Conservation (phyloP, 306 rosid species). For the Lotus japonicus region DNA sequence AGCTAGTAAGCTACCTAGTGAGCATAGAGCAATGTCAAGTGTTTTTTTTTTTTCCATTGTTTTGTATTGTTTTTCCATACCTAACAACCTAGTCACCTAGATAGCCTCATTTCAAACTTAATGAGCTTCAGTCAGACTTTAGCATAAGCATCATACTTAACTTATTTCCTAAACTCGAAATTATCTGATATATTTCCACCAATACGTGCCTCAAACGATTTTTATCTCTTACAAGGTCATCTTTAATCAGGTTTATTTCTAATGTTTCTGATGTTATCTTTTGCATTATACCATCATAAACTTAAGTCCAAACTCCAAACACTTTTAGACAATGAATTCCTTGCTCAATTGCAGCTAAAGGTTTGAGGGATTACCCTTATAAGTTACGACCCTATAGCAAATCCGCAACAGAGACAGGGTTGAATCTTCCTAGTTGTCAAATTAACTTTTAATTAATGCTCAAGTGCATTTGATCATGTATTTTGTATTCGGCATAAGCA, state of each 20-base stretch:
- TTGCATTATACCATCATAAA: neutral
- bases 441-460: neutral
- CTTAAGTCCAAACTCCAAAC: neutral
- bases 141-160: no score
- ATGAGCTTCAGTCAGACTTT: no score
- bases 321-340: neutral
- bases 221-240: neutral
- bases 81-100: no score
- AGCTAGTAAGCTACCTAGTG: no score
- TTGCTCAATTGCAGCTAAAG: slow-evolving; percentile 7
- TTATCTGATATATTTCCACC: no score
- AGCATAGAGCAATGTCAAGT: no score
- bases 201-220: neutral
- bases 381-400: neutral
- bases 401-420: slow-evolving; percentile 15
- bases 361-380: neutral
- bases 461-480: slow-evolving; percentile 15
- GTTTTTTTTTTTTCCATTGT: no score
- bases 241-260: neutral
- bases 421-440: slow-evolving; percentile 20
- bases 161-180: no score
- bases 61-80: no score
- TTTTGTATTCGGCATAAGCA: neutral
- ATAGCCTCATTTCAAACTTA: no score
- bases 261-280: slow-evolving; percentile 11